Evolutionary conservation across 169 alveolate species (phyloP), one percentile per base, ranked within the genome.

Genomic region (Eimeria tenella): DNA sequence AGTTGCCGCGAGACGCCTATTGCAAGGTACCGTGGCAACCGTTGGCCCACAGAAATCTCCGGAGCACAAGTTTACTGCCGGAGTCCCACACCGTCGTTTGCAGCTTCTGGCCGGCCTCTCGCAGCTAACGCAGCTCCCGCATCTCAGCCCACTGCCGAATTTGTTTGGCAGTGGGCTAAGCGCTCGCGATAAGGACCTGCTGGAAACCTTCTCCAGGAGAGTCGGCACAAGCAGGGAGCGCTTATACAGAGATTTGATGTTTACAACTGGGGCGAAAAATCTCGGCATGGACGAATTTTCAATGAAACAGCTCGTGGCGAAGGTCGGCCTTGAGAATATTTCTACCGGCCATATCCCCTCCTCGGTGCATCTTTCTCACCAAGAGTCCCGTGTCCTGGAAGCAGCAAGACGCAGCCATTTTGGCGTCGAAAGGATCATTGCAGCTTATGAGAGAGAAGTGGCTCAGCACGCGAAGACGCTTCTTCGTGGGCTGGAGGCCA

Each of bases 181-280:
- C 75, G 90, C 70, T 13, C 70, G 90, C 11, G 90, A 82, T 53
- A 55, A 17, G 49, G 90, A 82, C 58, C 90, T 55, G 17, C 90
- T 82, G 55, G 90, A 82, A 31, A 25, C 74, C 56, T 82, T 82
- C 60, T 49, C 75, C 75, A 55, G 75, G 52, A 23, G 90, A 56
- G 90, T 82, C 73, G 74, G 52, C 42, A 56, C 90, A 0, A 82
- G 90, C 90, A 82, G 74, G n/a, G 90, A 82, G 65, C 90, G 90
- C 49, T 21, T 82, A 55, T 82, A 82, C 49, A 82, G 56, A 23
- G 90, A 82, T 55, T 31, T 82, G 53, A 21, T 82, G 53, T 82
- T 82, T 63, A 10, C 62, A 1, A 82, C 90, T 10, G 90, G 90
- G 42, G 90, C 49, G 42, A 82, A 42, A 19, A 62, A 23, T 17